Base-by-base conservation (phyloP, 2,329 filamentous ascomycete species). In the Verruconis gallopava region DNA sequence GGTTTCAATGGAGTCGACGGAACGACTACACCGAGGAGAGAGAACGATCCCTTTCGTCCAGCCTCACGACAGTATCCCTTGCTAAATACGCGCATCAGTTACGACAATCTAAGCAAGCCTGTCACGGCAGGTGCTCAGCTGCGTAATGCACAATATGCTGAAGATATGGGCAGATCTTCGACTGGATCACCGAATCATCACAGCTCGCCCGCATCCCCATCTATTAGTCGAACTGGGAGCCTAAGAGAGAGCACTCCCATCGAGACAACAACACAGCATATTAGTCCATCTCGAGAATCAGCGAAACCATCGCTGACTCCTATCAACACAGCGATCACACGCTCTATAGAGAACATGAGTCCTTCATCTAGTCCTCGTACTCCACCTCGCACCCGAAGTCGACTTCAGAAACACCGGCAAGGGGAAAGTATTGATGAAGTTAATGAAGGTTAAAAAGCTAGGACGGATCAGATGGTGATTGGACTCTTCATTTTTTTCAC, bases 41-140 rank as follows among this genome's bases (percentile, higher is more conserved):
- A 46, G 2, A 50, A 50, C 9, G 56, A 58, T 12, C 18, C 14
- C 15, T 20, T n/a, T 9, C 25, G 25, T n/a, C 32, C 17, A 15
- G 12, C 13, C 18, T 30, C 15, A 21, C 28, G 30, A 20, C 17
- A 41, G 25, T 34, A 28, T n/a, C n/a, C n/a, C 38, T 4, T 17
- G n/a, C 14, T 6, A 9, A 19, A 17, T 25, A n/a, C 18, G 15
- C 33, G 13, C 18, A 11, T 17, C 9, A 19, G 13, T 19, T 17
- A 36, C 18, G 38, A 32, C 25, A 18, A 4, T 20, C 28, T 21
- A 20, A 19, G 22, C 12, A 14, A 36, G 40, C 13, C 30, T 18
- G 30, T 21, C 33, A 5, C 22, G 30, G 21, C 30, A 42, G 38
- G 9, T 18, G 21, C 38, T 20, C 21, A 18, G 21, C 38, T 30